Base-by-base conservation (phyloP, 805 yeast genomes). In the Jamesozyma piceae region DNA sequence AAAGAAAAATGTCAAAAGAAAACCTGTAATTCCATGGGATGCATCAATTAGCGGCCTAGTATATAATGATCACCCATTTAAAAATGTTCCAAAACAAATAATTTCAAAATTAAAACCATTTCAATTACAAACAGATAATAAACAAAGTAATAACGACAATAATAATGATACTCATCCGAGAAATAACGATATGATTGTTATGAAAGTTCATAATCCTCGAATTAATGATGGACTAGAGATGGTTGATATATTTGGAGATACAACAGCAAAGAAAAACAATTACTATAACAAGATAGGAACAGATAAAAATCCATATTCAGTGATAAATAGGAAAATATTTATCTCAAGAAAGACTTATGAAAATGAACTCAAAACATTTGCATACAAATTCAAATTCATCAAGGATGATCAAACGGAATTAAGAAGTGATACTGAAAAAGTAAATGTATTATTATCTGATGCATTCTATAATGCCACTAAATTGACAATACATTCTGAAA, bases 61-160 rank as follows among this genome's bases (percentile, higher is more conserved):
- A 13, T 60, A 60, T 40, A 55, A 60, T 26, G 65, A 64, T 40
- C 51, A 57, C 17, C 47, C 64, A 4, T 60, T 64, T 48, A 55
- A 57, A 44, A 50, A 55, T 27, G 58, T 69, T 1, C 73, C 74
- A 2, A 59, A 60, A 41, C 51, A 54, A 14, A 57, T 67, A 6
- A 67, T 69, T 0, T 50, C 53, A 13, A 54, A 55, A 26, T 47
- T 69, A 30, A 63, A 59, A 21, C 71, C 73, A 0, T 68, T 64
- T 47, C 54, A 51, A 42, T 42, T 62, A 36, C 79, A 66, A 78
- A 79, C 75, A 14, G 37, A 27, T 8, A 11, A 19, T 14, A 21
- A 15, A 9, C 75, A 15, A 4, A 21, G 17, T 13, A 84, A 17
- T 18, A 66, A 75, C 85, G 71, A 80, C 75, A 71, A 77, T 85